Percentiles rank a stretch among this genome's conserved stretches.
phyloP scores from a whole-genome alignment of 164 flowering plant genomes.

The Liriodendron chinense region DNA sequence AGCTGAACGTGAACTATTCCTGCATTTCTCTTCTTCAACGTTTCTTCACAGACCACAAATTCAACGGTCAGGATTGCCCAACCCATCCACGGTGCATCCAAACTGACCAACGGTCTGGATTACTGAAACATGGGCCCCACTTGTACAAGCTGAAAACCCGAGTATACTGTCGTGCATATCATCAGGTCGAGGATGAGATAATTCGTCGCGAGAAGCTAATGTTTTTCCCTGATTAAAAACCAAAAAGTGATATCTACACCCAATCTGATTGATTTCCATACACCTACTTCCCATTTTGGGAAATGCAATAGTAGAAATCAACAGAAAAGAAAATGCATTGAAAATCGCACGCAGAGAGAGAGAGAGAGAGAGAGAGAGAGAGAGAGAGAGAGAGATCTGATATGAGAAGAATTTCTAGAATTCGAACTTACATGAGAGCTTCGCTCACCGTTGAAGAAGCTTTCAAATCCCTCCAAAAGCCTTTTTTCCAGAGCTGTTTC shows the following conservation, averaged over 20 bases:
- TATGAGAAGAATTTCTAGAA: not conserved
- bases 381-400: not conserved
- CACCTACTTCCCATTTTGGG: not conserved
- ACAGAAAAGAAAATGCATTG: not conserved
- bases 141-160: too few relatives aligned
- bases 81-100: not conserved
- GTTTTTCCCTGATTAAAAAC: not conserved
- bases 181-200: too few relatives aligned
- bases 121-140: too few relatives aligned
- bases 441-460: not conserved
- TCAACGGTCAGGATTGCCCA: not conserved
- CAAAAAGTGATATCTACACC: not conserved
- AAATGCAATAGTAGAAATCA: not conserved
- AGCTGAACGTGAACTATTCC: not conserved
- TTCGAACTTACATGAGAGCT: not conserved
- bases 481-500: not conserved
- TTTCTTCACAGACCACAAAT: too few relatives aligned
- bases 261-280: not conserved
- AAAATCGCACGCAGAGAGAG: not conserved
- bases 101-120: too few relatives aligned
- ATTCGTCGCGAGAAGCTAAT: too few relatives aligned
- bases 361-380: not conserved
- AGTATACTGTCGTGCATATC: too few relatives aligned
- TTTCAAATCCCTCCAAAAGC: not conserved
- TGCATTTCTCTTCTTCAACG: not conserved